A percentile compares a stretch with the other conserved stretches of the same genome.
Conservation (phyloP, 495 filamentous ascomycete species). For the Collariella sp. region DNA sequence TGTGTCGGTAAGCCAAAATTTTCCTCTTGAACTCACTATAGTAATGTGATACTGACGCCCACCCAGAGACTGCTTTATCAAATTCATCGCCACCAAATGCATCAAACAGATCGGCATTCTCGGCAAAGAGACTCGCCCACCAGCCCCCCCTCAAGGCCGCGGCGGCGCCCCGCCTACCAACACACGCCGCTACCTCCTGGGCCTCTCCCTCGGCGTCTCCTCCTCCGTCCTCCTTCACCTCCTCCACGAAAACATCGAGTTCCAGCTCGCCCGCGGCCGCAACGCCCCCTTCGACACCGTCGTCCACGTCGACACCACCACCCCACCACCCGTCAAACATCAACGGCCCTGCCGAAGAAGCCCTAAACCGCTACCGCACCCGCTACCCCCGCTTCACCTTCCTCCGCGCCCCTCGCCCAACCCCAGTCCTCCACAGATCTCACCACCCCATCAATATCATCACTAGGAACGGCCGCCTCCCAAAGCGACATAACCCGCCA, state of each 20-base stretch:
- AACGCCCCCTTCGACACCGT: conserved; percentile 56
- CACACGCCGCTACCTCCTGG: conserved; percentile 55
- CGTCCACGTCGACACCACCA: conserved; percentile 50
- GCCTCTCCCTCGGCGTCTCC: conserved; percentile 74
- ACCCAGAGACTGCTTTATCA: conserved; percentile 62
- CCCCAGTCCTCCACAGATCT: conserved; percentile 13
- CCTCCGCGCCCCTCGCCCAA: conserved; percentile 41
- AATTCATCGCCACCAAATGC: conserved; percentile 66
- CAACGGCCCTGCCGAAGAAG: neutral
- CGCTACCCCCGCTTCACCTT: conserved; percentile 55
- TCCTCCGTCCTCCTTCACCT: conserved; percentile 73
- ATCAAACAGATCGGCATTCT: conserved; percentile 64
- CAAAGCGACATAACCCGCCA: conserved; percentile 61
- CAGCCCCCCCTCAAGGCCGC: conserved; percentile 32
- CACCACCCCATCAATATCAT: conserved; percentile 44
- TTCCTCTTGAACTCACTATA: neutral
- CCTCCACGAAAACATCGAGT: conserved; percentile 56
- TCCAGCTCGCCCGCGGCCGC: conserved; percentile 46
- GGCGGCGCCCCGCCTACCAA: conserved; percentile 24
- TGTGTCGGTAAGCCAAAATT: conserved; percentile 13
- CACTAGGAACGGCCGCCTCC: conserved; percentile 56
- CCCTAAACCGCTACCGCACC: conserved; percentile 20
- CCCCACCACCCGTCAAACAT: neutral
- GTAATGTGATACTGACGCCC: conserved; percentile 14
- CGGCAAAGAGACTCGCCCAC: conserved; percentile 37